Base-by-base conservation (phyloP, 805 yeast genomes). In the Lachancea fermentati region DNA sequence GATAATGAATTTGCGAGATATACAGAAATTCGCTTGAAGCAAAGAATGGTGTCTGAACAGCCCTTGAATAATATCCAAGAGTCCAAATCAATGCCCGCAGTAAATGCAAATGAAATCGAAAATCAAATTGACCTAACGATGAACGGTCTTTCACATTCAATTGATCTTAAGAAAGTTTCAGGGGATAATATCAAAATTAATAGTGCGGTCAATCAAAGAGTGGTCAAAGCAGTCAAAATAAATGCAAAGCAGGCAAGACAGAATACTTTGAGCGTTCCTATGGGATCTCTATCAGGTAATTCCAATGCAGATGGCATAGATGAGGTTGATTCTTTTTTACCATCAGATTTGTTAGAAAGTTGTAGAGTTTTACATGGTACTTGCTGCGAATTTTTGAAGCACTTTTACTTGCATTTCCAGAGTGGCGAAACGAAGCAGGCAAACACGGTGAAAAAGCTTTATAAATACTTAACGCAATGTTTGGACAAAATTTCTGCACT, bases 321-420 rank as follows among this genome's bases (percentile, higher is more conserved):
- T 13, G 69, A 66, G 32, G 50, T 58, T 2, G 58, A 53, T 37
- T 53, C 63, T 4, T 52, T 46, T 5, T 50, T 65, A n/a, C 70
- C 68, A n/a, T 39, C 39, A 3, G 61, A 55, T 8, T 46, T 69
- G 1, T 41, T 75, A 8, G 84, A 79, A 36, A 67, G 72, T 33
- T 63, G 84, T 28, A 63, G 79, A 37, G 60, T 81, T 31, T 69
- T 81, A 12, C 89, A 85, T 55, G 75, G 81, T 1, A 81, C 93
- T 0, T 77, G 89, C 2, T 71, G 80, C 28, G 94, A 84, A 57
- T 85, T 84, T 55, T 60, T 85, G 30, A 74, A 78, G 42, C 94
- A 84, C 57, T 85, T 83, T 57, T 85, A 89, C 83, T 55, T 71
- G 1, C 80, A 78, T 54, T 75, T 75, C 50, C 73, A 72, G 44